Evolutionary conservation across 768 basidiomycete species (phyloP), one percentile per base, ranked within the genome.

Genomic region (Lentinula guzmanii): DNA sequence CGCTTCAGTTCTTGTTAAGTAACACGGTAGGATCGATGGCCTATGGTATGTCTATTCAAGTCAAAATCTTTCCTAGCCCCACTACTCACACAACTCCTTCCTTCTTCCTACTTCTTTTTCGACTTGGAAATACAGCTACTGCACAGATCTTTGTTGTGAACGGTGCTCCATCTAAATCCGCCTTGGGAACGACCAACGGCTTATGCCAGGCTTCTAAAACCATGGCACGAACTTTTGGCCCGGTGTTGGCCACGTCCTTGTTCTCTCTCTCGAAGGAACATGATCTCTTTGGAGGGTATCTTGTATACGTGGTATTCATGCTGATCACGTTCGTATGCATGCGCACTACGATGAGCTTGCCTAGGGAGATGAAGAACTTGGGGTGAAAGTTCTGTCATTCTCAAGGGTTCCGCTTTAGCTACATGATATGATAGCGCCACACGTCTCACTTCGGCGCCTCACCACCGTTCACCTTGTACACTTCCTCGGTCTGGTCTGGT

Each of bases 121-220:
- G 7, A 8, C 37, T 39, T 13, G 9, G 37, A 39, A 39, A 7
- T 15, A 35, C 76, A 86, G 86, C 62, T 76, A 77, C 69, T 70
- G 77, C 72, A 68, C 85, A 75, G 67, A 77, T 72, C 68, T 74
- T 66, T 67, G 77, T 71, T 63, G 82, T 69, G 70, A 80, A 67
- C 74, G 79, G 65, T 69, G 75, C 67, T 65, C 84, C 67, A 65
- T 70, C 74, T 2, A 68, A 73, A 48, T 48, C 46, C 0, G 68
- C 80, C 10, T 71, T 88, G 7, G 85, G 82, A 2, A 75, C 82
- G 5, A 76, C 77, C 16, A 85, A 84, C 62, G 83, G 85, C 3
- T 63, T 86, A 34, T 83, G 76, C 3, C 85, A 88, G 69, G 81
- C 82, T 67, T 67, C 78, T 5, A 75, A 75, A 3, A 82, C 80